These are phyloP conservation scores for Stromatinia cepivora DNA, from an alignment of 2,329 filamentous ascomycete species.

Conservation along the genomic window DNA sequence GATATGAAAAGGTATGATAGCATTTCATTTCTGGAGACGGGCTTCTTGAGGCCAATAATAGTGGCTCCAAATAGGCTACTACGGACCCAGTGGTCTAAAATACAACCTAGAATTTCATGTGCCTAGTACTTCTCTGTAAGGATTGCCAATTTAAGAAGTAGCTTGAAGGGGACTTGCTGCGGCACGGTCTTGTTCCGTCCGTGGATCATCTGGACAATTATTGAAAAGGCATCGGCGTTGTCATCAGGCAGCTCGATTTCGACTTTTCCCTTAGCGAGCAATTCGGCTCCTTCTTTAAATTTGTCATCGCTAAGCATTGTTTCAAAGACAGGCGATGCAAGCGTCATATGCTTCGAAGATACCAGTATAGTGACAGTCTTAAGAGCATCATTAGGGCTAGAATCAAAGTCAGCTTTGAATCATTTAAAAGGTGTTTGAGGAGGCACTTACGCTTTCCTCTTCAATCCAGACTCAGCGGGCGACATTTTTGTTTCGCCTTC, in stretches of 20 bases:
- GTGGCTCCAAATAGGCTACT: background rate
- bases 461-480: no score
- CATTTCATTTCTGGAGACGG: no score
- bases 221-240: constrained; percentile 6
- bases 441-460: constrained; percentile 2
- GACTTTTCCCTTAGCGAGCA: background rate
- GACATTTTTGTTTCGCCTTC: no score
- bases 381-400: background rate
- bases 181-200: background rate
- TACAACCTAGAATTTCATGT: background rate
- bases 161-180: background rate
- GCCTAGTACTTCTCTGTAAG: background rate
- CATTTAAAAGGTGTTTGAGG: background rate
- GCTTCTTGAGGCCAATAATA: background rate
- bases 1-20: no score
- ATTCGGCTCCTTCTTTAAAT: background rate
- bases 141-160: background rate
- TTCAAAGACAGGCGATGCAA: constrained; percentile 15
- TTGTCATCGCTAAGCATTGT: background rate
- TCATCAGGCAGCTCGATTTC: constrained; percentile 11
- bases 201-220: background rate
- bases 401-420: background rate
- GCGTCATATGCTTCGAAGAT: constrained; percentile 13
- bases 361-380: constrained; percentile 1
- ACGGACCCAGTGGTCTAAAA: background rate